These are phyloP conservation scores for Citrus reticulata DNA, from an alignment of 345 rosid genomes.

Conservation along the genomic window DNA sequence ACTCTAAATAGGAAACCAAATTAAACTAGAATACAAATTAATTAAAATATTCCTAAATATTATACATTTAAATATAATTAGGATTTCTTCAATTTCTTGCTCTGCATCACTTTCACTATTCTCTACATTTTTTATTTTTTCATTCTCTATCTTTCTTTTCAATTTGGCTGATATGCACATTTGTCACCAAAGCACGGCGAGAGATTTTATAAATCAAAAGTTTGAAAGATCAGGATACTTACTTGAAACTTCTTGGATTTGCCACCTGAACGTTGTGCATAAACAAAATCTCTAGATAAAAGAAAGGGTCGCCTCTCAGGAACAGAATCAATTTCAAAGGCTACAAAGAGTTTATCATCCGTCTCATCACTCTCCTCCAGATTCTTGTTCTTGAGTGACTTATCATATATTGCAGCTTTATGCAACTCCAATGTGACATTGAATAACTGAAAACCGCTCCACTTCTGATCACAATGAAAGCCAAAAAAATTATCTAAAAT, in stretches of 20 bases:
- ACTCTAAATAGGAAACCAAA: too few species aligned
- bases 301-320: constrained; percentile 29
- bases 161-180: background rate
- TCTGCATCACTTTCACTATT: background rate
- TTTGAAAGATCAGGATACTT: background rate
- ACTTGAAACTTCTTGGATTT: constrained; percentile 29
- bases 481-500: background rate
- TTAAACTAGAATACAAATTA: too few species aligned
- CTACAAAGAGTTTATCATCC: constrained; percentile 24
- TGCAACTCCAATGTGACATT: constrained; percentile 24
- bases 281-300: constrained; percentile 40
- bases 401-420: constrained; percentile 13
- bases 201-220: background rate
- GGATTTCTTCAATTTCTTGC: too few species aligned
- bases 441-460: constrained; percentile 22
- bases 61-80: too few species aligned
- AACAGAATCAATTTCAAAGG: constrained; percentile 21
- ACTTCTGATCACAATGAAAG: constrained; percentile 28
- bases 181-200: background rate
- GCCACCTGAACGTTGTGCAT: constrained; percentile 20
- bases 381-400: background rate
- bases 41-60: too few species aligned
- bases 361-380: background rate
- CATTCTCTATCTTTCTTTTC: background rate
- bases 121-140: background rate